Evolutionary conservation across 2,329 filamentous ascomycete genomes (phyloP), one percentile per base, ranked within the genome.

Genomic region (Scytalidium sp.): DNA sequence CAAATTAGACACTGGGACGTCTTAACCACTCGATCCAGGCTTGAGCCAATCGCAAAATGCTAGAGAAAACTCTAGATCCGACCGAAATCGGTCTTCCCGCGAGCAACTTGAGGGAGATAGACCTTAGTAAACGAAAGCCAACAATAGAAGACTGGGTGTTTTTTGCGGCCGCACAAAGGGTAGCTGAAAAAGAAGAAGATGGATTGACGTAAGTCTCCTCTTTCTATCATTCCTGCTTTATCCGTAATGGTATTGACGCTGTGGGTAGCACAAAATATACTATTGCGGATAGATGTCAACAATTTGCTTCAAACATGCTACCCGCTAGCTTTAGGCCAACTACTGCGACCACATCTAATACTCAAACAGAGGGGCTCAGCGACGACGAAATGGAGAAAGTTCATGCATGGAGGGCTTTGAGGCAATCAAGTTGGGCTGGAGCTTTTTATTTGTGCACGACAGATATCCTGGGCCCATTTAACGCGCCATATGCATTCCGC

Each of bases 401-500:
- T 13, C 7, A 71, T 49, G 74, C 75, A 1, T 69, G 67, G 19
- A 68, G 74, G 6, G 69, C 70, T 1, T 54, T 74, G 50, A 66
- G 74, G 9, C 76, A 73, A 0, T 73, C 74, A 1, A 68, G 67
- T 2, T 67, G 69, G 62, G 71, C 71, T 4, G 71, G 74, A 10
- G 63, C 70, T 36, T 78, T 78, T 57, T 52, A 54, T 32, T 10
- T 54, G 27, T 54, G 54, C 13, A 52, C 53, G 2, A 54, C 52
- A 6, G 53, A 56, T 48, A 54, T 54, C n/a, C 19, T 54, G 15
- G 53, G 53, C 19, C 49, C 51, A 19, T 54, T 54, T 43, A 29
- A 40, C 27, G 43, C 25, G 8, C 25, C 25, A 29, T 29, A 29
- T 29, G 25, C 25, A 8, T 29, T 29, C 25, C 25, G 25, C 7